These are phyloP conservation scores for Ulmus americana DNA, from an alignment of 331 rosid species.

Conservation along the genomic window DNA sequence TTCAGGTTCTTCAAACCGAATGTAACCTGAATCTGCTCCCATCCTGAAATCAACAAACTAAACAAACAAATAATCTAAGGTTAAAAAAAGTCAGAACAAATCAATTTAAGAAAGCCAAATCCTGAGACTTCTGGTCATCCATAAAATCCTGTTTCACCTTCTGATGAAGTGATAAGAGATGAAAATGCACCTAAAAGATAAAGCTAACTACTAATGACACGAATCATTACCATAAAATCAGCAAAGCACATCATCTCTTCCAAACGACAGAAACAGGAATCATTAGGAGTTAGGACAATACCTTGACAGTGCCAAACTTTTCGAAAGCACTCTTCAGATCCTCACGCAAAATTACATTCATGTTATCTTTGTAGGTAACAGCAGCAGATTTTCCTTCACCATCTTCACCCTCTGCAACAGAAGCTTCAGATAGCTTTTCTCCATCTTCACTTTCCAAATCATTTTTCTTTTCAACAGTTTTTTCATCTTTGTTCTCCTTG, in stretches of 20 bases:
- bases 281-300: slow-evolving; percentile 9
- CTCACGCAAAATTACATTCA: slow-evolving; percentile 75
- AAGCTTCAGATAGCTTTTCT: slow-evolving; percentile 26
- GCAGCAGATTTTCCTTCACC: slow-evolving; percentile 40
- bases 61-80: slow-evolving; percentile 1
- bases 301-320: slow-evolving; percentile 79
- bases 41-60: slow-evolving; percentile 78
- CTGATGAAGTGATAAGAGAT: neutral
- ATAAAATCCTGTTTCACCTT: neutral
- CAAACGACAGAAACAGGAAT: neutral
- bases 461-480: slow-evolving; percentile 23
- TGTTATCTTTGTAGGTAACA: slow-evolving; percentile 46
- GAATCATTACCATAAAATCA: neutral
- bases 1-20: slow-evolving; percentile 74
- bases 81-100: slow-evolving; percentile 19
- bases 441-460: slow-evolving; percentile 31
- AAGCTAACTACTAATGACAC: neutral
- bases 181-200: neutral
- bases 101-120: slow-evolving; percentile 4
- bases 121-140: neutral
- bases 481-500: slow-evolving; percentile 12
- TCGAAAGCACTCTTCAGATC: slow-evolving; percentile 65
- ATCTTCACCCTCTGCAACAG: slow-evolving; percentile 30
- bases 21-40: slow-evolving; percentile 73
- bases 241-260: slow-evolving; percentile 3